phyloP scores from a whole-genome alignment of 225 moss, liverwort and hornwort genomes.

The Neckera pumila region DNA sequence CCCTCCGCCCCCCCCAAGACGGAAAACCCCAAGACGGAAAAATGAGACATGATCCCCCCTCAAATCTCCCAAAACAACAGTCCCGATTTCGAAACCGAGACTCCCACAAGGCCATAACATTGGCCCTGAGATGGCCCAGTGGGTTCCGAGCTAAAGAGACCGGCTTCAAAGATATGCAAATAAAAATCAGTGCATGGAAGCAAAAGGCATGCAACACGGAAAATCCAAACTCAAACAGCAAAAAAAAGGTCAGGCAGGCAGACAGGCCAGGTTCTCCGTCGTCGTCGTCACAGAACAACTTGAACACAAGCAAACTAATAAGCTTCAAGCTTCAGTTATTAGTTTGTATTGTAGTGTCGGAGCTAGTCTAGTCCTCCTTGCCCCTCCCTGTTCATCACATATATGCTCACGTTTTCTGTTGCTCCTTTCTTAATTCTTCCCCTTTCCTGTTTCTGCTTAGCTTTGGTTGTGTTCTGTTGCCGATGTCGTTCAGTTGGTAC shows the following conservation, averaged over 20 bases:
- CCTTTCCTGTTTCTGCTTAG: not conserved
- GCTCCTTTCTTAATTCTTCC: not conserved
- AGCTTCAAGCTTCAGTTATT: not conserved
- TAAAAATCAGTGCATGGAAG: constrained; percentile 2
- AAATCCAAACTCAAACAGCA: too few relatives aligned
- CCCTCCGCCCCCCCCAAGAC: too few relatives aligned
- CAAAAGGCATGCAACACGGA: not conserved
- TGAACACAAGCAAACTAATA: not conserved
- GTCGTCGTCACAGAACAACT: too few relatives aligned
- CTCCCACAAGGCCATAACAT: too few relatives aligned
- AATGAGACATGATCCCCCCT: not conserved
- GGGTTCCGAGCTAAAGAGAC: not conserved
- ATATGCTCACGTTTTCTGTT: not conserved
- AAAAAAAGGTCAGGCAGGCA: not conserved
- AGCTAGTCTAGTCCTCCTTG: not conserved
- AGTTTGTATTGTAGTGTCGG: not conserved
- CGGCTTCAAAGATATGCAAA: not conserved
- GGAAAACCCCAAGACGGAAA: too few relatives aligned
- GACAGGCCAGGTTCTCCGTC: not conserved
- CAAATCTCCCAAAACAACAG: not conserved
- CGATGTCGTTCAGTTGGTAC: not conserved
- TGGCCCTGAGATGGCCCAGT: not conserved
- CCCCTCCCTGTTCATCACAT: not conserved
- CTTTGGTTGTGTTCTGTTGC: not conserved
- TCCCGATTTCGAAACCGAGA: not conserved